These are phyloP conservation scores for Diaporthe sp. DNA, from an alignment of 2,329 filamentous ascomycete species.

Conservation along the genomic window DNA sequence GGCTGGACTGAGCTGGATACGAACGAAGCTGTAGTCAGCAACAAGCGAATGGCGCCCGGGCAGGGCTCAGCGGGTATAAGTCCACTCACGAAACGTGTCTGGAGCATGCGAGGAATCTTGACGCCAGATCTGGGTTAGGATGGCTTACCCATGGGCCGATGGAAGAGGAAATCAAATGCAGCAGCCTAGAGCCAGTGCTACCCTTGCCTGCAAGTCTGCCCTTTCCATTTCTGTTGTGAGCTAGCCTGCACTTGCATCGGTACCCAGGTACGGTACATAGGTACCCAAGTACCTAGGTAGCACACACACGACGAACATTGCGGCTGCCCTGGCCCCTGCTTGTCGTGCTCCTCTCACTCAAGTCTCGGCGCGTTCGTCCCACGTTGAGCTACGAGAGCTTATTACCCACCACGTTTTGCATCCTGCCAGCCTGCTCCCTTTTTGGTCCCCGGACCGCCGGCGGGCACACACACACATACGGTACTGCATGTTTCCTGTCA, in stretches of 20 bases:
- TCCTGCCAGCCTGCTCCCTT: slow-evolving; percentile 8
- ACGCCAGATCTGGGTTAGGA: slow-evolving; percentile 25
- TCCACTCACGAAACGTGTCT: slow-evolving; percentile 28
- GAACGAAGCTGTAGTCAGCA: slow-evolving; percentile 27
- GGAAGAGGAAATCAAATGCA: not conserved
- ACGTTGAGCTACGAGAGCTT: slow-evolving; percentile 25
- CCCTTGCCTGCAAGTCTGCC: not conserved
- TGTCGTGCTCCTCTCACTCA: not conserved
- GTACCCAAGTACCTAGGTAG: not conserved
- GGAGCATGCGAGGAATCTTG: slow-evolving; percentile 27
- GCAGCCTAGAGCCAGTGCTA: slow-evolving; percentile 14
- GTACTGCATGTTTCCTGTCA: not conserved
- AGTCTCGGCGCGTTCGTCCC: slow-evolving; percentile 27
- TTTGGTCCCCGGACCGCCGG: not conserved
- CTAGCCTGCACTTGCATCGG: not conserved
- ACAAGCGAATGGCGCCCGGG: not conserved
- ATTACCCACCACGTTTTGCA: slow-evolving; percentile 31
- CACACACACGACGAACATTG: not conserved
- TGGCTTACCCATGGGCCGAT: slow-evolving; percentile 4
- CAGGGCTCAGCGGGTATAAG: slow-evolving; percentile 16
- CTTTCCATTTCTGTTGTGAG: not conserved
- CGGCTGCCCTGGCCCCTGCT: slow-evolving; percentile 13
- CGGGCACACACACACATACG: not conserved
- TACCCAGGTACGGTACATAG: not conserved
- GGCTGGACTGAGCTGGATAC: not conserved